Percentiles rank a stretch among this genome's conserved stretches.
Evolutionary conservation across 73 alveolate species (phyloP).

Genomic region (Diophrys appendiculata): DNA sequence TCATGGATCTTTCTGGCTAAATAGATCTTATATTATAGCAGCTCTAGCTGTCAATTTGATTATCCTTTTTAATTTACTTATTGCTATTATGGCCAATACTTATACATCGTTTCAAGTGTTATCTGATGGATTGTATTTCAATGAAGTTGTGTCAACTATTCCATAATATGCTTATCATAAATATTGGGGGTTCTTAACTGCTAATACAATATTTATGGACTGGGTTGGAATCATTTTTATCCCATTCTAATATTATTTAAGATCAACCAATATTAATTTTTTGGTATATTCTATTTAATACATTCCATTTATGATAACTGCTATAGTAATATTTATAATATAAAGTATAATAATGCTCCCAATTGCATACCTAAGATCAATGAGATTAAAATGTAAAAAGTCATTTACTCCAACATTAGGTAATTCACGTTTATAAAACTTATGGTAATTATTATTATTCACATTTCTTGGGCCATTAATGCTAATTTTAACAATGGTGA

Average conservation of each 20-base stretch:
- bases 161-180: not conserved
- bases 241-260: not conserved
- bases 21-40: not conserved
- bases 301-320: not conserved
- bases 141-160: not conserved
- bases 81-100: slow-evolving; percentile 2
- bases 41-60: not conserved
- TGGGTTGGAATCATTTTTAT: not conserved
- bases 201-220: not conserved
- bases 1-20: not conserved
- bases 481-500: too few relatives aligned
- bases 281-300: not conserved
- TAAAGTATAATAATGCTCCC: not conserved
- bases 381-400: not conserved
- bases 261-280: not conserved
- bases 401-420: not conserved
- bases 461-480: too few relatives aligned
- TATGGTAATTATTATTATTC: too few relatives aligned
- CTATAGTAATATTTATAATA: too few relatives aligned
- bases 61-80: not conserved
- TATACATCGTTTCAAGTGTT: not conserved
- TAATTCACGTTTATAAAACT: not conserved
- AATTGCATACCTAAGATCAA: not conserved
- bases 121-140: not conserved
- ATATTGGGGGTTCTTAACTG: not conserved